phyloP scores from a whole-genome alignment of 768 basidiomycete genomes.

The Macrolepiota dolichaula region DNA sequence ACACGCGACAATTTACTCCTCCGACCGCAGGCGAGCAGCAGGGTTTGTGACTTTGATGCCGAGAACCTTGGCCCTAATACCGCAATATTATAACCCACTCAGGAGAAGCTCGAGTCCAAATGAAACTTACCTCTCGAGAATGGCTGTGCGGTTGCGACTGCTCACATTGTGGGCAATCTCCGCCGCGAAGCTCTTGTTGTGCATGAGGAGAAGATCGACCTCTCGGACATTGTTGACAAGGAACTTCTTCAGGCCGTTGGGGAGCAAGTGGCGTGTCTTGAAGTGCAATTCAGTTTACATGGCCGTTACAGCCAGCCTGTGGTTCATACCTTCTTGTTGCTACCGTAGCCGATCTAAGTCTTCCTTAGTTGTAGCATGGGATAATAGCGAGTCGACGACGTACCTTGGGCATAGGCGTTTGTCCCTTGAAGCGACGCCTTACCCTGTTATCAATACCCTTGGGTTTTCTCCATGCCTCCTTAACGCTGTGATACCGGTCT shows the following conservation, averaged over 20 bases:
- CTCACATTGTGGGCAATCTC: slow-evolving; percentile 97
- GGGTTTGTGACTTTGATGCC: slow-evolving; percentile 95
- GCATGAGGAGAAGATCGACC: slow-evolving; percentile 94
- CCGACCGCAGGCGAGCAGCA: slow-evolving; percentile 88
- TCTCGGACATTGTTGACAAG: slow-evolving; percentile 92
- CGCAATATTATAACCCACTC: slow-evolving; percentile 8
- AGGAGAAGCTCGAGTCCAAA: background rate
- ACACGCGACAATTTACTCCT: slow-evolving; percentile 63
- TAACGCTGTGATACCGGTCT: slow-evolving; percentile 94
- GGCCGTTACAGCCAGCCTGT: slow-evolving; percentile 16
- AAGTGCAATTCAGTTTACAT: slow-evolving; percentile 3
- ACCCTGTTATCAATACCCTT: slow-evolving; percentile 99
- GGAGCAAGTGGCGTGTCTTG: slow-evolving; percentile 91
- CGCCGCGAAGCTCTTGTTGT: slow-evolving; percentile 94
- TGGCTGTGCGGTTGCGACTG: slow-evolving; percentile 89
- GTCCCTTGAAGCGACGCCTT: slow-evolving; percentile 92
- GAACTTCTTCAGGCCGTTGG: slow-evolving; percentile 95
- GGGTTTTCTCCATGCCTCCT: slow-evolving; percentile 99
- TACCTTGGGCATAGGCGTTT: slow-evolving; percentile 95
- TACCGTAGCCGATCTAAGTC: slow-evolving; percentile 78
- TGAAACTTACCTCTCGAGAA: slow-evolving; percentile 79
- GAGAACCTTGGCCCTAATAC: slow-evolving; percentile 71
- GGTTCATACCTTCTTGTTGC: slow-evolving; percentile 71
- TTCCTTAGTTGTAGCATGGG: background rate
- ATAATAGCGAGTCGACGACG: slow-evolving; percentile 17